Base-by-base conservation (phyloP, 2,329 filamentous ascomycete species). In the Pseudocercospora crystallina region DNA sequence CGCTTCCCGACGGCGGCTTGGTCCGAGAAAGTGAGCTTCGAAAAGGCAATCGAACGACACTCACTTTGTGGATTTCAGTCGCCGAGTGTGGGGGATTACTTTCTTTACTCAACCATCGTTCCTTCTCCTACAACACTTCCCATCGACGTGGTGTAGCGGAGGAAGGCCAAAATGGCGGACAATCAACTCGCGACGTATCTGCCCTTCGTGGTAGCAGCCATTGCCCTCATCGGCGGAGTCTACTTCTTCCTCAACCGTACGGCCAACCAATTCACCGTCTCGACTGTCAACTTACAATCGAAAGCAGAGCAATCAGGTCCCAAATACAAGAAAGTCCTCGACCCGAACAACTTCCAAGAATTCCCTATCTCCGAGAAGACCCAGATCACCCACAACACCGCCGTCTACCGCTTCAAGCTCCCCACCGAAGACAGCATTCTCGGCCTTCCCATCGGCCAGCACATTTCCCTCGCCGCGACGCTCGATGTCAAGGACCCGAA, bases 321-420 rank as follows among this genome's bases (percentile, higher is more conserved):
- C 90, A 89, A 84, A 69, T 79, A 84, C 57, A 84, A 86, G 71
- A 90, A 89, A 73, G 85, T 94, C 59, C 82, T 99, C 63, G 92
- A 92, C 76, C 90, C 91, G 30, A 84, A 85, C 62, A 80, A 80
- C 43, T 96, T 96, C 81, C 90, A 96, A 71, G 83, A 95, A 51
- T 96, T 96, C 69, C 86, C 89, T 70, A 85, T 99, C 63, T 86
- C 87, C 73, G 89, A 97, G 74, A 97, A 96, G 83, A 97, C 86
- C 11, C 81, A 95, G 60, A 86, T 97, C 66, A 96, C 92, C 30
- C 94, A 97, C 83, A 99, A 99, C 79, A 92, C 95, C 54, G 91
- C 92, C 73, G 96, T 99, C 87, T 99, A 97, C 80, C 90, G 94
- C 67, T 96, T 97, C 77, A 80, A 81, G 59, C 88, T 99, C 35